A percentile compares a stretch with the other conserved stretches of the same genome.
phyloP scores from a whole-genome alignment of 202 grass and related monocot species.

The Zoysia matrella region DNA sequence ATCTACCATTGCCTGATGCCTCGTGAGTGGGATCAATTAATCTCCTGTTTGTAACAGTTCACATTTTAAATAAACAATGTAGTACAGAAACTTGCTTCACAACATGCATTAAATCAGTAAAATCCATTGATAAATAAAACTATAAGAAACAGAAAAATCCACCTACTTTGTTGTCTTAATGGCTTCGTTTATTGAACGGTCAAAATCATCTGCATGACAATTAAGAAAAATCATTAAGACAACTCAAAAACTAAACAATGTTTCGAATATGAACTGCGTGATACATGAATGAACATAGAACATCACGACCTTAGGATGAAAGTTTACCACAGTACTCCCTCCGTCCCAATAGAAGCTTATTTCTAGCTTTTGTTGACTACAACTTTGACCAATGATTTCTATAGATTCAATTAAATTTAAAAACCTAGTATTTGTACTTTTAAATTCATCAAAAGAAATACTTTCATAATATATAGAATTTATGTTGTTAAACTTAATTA shows the following conservation, averaged over 20 bases:
- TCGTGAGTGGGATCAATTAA: constrained; percentile 47
- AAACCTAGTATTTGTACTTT: too few relatives aligned
- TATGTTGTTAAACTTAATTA: too few relatives aligned
- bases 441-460: too few relatives aligned
- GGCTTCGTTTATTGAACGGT: constrained; percentile 95
- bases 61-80: constrained; percentile 59
- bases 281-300: constrained; percentile 28
- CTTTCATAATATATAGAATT: too few relatives aligned
- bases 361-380: too few relatives aligned
- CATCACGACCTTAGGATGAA: background rate
- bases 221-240: constrained; percentile 44
- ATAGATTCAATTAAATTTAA: too few relatives aligned
- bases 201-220: constrained; percentile 93
- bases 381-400: too few relatives aligned
- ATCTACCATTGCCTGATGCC: constrained; percentile 47
- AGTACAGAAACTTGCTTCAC: constrained; percentile 36
- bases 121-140: constrained; percentile 11
- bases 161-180: constrained; percentile 95
- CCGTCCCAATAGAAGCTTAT: too few relatives aligned
- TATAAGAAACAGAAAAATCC: constrained; percentile 35
- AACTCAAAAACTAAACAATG: constrained; percentile 24
- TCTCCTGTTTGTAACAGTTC: constrained; percentile 60
- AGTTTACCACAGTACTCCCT: too few relatives aligned
- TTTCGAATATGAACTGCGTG: constrained; percentile 18
- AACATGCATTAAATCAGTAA: constrained; percentile 5